Conservation (phyloP, 192 early-diverging fungal genomes). For the Allomyces macrogynus region DNA sequence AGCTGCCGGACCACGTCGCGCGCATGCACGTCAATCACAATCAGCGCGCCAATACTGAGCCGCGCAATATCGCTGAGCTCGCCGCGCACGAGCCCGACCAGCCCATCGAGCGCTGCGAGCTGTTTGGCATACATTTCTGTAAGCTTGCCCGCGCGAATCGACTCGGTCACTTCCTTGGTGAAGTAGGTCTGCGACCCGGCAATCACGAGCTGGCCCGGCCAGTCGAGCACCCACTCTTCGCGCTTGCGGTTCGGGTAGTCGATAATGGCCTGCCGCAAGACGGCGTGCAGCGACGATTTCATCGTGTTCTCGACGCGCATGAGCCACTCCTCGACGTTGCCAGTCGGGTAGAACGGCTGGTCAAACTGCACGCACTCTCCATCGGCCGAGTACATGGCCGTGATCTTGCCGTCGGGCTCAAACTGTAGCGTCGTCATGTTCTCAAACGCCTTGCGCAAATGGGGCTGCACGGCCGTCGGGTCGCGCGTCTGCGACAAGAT, state of each 20-base stretch:
- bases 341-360: conserved; percentile 50
- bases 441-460: conserved; percentile 99
- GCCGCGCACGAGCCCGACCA: conserved; percentile 79
- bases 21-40: conserved; percentile 97
- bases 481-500: conserved; percentile 97
- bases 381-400: conserved; percentile 77
- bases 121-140: conserved; percentile 33
- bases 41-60: conserved; percentile 87
- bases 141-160: conserved; percentile 13
- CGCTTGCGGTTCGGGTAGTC: conserved; percentile 19
- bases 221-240: conserved; percentile 57
- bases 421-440: conserved; percentile 68
- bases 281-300: conserved; percentile 52
- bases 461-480: conserved; percentile 83
- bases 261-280: conserved; percentile 25
- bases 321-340: conserved; percentile 95
- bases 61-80: conserved; percentile 65
- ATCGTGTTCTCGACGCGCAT: conserved; percentile 83
- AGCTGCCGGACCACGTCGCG: conserved; percentile 72
- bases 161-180: conserved; percentile 65
- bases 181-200: conserved; percentile 73
- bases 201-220: conserved; percentile 85
- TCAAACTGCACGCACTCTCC: conserved; percentile 78
- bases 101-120: conserved; percentile 54
- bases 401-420: conserved; percentile 42